Base-by-base conservation (phyloP, 192 early-diverging fungal species). In the Dissophora globulifera region DNA sequence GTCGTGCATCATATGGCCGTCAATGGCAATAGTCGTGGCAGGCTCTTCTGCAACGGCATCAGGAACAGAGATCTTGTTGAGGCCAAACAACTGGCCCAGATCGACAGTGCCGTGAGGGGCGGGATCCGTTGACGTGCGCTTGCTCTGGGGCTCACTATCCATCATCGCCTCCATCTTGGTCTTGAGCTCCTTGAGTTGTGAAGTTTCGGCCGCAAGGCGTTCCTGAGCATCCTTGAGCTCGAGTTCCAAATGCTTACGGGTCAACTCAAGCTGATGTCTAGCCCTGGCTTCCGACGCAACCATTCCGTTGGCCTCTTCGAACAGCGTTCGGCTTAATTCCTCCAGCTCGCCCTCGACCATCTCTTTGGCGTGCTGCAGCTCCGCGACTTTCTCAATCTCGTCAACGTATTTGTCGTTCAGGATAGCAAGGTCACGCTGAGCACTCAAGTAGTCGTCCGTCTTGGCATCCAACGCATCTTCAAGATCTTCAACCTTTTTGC, bases 291-390 rank as follows among this genome's bases (percentile, higher is more conserved):
- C 94, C 17, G 83, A 83, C 0, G 93, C 93, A 1, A 98, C 96
- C 90, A 98, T 90, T 0, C 85, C 88, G 66, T 99, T 98, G 0
- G 98, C 98, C 74, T 98, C 94, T 67, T 97, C 94, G 78, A 99
- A 96, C 29, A 99, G 79, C 32, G 87, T 86, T 30, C 89, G 85
- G 19, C 93, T 95, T 38, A 99, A 81, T 29, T 98, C 96, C 62
- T 98, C 98, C 20, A 99, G 82, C 79, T 99, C 98, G 9, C 88
- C 90, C 75, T 98, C 94, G 3, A 99, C 89, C 46, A 92, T 87
- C 62, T 98, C 94, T 53, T 95, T 97, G 43, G 93, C 91, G 66
- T 92, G 89, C 54, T 96, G 93, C 32, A 99, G 84, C 78, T 98
- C 95, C 0, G 91, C 91, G 1, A 91, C 89, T 55, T 88, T 87